Evolutionary conservation across 108 stramenopile species (phyloP), one percentile per base, ranked within the genome.

Genomic region (Conticribra weissflogii): DNA sequence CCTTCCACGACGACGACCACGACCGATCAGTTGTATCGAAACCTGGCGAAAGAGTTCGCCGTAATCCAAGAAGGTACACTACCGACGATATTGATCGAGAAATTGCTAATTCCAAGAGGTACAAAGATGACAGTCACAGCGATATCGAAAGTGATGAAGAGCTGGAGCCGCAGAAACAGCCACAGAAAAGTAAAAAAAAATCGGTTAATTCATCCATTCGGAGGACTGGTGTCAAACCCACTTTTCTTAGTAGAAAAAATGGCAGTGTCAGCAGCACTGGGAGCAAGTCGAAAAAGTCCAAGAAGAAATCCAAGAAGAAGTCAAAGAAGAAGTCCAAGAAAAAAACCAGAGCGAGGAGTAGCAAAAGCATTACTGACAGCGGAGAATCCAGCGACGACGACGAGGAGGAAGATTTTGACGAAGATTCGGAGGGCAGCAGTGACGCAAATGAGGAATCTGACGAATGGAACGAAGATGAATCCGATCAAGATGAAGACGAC

Each of bases 51-150:
- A 31, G 3, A n/a, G n/a, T n/a, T 41, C 51, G 53, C 1, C 72
- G 63, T 3, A 53, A 52, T 41, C 74, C 58, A 23, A 34, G 51
- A 21, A 16, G 51, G 18, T 68, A 75, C 36, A 68, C 66, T 41
- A 52, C 74, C 12, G 66, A n/a, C 9, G 71, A 72, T 2, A 72
- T 72, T 51, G 54, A 72, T 32, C 50, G 54, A 5, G 71, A 72
- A 46, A 72, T 72, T 23, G 54, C 54, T 21, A 8, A 8, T 5
- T 32, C 34, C 41, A 59, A 31, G 28, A 5, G 7, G 16, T n/a
- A 66, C 8, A 44, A 29, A 15, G 53, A 66, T 25, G 65, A 34
- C 8, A 31, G 1, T 19, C 44, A 58, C 32, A 54, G 54, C 12
- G 55, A 49, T 17, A 28, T 21, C 27, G 14, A 49, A 7, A 3